These are phyloP conservation scores for Eurotiales sp. DNA, from an alignment of 2,329 filamentous ascomycete species.

Conservation along the genomic window DNA sequence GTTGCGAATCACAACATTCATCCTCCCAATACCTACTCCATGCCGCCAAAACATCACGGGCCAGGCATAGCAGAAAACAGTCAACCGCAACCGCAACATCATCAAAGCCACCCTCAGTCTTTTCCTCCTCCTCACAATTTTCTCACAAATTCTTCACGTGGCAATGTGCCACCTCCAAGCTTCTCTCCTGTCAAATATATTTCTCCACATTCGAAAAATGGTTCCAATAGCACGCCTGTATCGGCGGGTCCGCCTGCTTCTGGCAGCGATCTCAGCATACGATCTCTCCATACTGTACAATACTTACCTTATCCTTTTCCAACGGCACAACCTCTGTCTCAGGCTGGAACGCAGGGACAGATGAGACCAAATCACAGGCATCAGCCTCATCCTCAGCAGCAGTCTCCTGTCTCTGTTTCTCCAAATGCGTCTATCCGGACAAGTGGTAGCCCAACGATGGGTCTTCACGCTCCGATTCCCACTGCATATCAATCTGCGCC, in stretches of 20 bases:
- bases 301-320: background rate
- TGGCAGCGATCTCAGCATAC: background rate
- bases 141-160: background rate
- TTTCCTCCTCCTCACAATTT: background rate
- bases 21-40: background rate
- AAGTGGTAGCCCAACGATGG: background rate
- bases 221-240: background rate
- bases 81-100: background rate
- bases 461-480: background rate
- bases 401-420: too few relatives aligned
- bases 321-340: background rate
- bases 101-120: background rate
- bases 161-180: background rate
- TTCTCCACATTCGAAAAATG: background rate
- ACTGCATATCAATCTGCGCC: background rate
- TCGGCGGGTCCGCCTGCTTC: background rate
- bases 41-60: background rate
- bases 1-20: background rate
- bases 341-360: background rate
- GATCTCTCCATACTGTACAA: background rate
- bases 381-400: background rate
- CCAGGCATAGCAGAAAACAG: slow-evolving; percentile 1
- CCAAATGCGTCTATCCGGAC: too few relatives aligned
- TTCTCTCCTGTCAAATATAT: background rate
- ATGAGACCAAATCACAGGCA: background rate